Conservation (phyloP, 2,329 filamentous ascomycete species). For the Arthrobotrys musiformis region DNA sequence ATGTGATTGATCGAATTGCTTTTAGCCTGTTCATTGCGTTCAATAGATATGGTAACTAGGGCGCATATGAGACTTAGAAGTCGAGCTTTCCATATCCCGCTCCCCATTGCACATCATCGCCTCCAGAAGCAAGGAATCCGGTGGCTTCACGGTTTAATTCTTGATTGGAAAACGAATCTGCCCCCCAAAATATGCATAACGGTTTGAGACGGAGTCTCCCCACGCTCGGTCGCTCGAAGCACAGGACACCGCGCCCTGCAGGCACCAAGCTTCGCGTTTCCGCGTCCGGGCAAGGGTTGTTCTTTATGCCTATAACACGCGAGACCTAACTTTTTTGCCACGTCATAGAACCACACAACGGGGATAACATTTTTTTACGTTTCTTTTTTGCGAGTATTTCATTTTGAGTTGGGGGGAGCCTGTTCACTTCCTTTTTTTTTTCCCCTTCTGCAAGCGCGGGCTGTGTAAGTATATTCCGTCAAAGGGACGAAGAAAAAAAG, state of each 20-base stretch:
- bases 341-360: slow-evolving; percentile 47
- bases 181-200: too few relatives aligned
- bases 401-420: slow-evolving; percentile 8
- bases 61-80: not conserved
- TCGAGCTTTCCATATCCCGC: too few relatives aligned
- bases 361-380: slow-evolving; percentile 10
- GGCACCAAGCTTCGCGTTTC: slow-evolving; percentile 51
- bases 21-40: not conserved
- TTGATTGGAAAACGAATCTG: not conserved
- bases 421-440: not conserved
- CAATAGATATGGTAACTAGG: not conserved
- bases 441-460: slow-evolving; percentile 22
- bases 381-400: not conserved
- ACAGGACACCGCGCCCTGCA: slow-evolving; percentile 54
- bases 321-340: slow-evolving; percentile 48
- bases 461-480: not conserved
- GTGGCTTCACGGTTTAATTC: not conserved
- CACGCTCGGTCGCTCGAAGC: slow-evolving; percentile 15
- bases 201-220: slow-evolving; percentile 42
- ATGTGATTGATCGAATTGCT: not conserved
- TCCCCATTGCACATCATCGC: not conserved
- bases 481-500: not conserved
- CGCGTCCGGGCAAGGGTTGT: slow-evolving; percentile 34
- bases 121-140: not conserved
- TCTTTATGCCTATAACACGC: slow-evolving; percentile 39